These are phyloP conservation scores for Cladophialophora bantiana DNA, from an alignment of 2,329 filamentous ascomycete species.

Conservation along the genomic window DNA sequence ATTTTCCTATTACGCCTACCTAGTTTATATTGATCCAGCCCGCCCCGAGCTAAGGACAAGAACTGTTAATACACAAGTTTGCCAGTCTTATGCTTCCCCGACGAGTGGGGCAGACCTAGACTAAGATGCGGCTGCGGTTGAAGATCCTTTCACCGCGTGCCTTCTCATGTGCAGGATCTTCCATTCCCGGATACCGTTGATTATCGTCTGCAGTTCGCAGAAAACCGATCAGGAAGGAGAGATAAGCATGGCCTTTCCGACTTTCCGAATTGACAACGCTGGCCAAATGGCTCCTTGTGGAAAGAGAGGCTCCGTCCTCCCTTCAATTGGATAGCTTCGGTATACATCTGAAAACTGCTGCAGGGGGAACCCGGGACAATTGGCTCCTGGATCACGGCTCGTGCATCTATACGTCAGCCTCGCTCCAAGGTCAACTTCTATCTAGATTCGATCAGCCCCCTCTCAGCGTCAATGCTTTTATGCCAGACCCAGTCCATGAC, in stretches of 20 bases:
- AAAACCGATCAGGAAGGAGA: constrained; percentile 8
- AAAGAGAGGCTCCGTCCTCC: constrained; percentile 1
- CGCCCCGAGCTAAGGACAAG: background rate
- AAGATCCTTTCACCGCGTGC: background rate
- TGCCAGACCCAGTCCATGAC: background rate
- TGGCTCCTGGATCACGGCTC: background rate
- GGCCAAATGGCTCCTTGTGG: background rate
- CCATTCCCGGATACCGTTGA: background rate
- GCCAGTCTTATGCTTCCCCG: background rate
- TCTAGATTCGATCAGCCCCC: background rate
- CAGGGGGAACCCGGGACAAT: background rate
- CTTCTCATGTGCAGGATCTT: background rate
- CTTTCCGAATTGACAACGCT: background rate
- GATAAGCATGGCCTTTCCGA: background rate
- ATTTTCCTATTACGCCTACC: background rate
- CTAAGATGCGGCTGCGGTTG: background rate
- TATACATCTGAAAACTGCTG: background rate
- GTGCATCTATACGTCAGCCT: background rate
- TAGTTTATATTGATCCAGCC: background rate
- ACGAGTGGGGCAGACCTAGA: background rate
- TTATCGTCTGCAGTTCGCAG: background rate
- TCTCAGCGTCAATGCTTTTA: background rate
- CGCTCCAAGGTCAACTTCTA: background rate
- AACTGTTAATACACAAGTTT: background rate
- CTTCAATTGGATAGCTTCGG: background rate